These are phyloP conservation scores for Suhomyces bolitotheri DNA, from an alignment of 1,139 yeast genomes.

Conservation along the genomic window DNA sequence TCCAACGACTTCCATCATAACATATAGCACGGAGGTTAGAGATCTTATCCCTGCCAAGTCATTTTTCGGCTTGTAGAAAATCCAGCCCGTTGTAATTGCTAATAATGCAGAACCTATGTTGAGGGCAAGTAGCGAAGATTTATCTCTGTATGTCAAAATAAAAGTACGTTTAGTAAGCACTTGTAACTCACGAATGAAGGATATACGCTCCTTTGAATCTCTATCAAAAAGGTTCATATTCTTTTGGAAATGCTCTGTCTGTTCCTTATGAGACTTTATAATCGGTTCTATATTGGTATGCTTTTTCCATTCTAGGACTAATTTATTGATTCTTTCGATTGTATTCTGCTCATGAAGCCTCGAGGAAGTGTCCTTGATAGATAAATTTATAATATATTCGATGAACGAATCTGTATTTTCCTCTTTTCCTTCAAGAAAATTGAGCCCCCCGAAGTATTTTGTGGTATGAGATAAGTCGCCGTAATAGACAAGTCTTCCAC, in stretches of 20 bases:
- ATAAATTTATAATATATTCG: constrained; percentile 66
- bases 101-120: constrained; percentile 56
- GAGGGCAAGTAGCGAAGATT: constrained; percentile 53
- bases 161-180: constrained; percentile 60
- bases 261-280: constrained; percentile 16
- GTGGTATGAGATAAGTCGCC: constrained; percentile 50
- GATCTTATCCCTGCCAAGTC: constrained; percentile 70
- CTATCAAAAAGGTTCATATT: constrained; percentile 29
- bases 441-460: constrained; percentile 5
- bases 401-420: constrained; percentile 39
- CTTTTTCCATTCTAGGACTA: constrained; percentile 55
- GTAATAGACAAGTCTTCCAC: constrained; percentile 61
- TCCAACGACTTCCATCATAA: constrained; percentile 64
- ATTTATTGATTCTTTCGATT: constrained; percentile 39
- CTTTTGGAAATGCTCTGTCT: constrained; percentile 19
- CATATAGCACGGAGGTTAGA: constrained; percentile 61
- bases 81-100: constrained; percentile 72
- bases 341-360: constrained; percentile 47
- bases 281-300: constrained; percentile 8
- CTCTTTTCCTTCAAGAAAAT: constrained; percentile 2
- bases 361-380: constrained; percentile 63
- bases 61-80: constrained; percentile 65
- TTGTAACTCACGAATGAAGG: constrained; percentile 45
- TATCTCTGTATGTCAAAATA: constrained; percentile 59
- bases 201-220: constrained; percentile 29